phyloP scores from a whole-genome alignment of 2,329 filamentous ascomycete genomes.

The Aureobasidium zeae region DNA sequence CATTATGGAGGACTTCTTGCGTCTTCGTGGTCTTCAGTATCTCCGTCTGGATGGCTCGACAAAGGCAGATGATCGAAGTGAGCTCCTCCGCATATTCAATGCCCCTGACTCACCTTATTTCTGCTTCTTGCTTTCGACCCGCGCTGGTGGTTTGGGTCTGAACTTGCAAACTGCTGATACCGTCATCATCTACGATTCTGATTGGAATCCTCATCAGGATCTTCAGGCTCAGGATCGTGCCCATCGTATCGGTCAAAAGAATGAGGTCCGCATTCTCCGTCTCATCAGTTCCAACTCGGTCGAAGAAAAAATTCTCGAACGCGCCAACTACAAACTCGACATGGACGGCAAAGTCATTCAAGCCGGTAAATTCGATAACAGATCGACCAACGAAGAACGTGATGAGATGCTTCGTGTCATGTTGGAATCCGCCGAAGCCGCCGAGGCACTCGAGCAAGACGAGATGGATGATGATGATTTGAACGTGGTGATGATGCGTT shows the following conservation, averaged over 20 bases:
- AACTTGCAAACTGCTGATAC: constrained; percentile 97
- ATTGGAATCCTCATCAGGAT: constrained; percentile 99
- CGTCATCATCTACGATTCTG: constrained; percentile 98
- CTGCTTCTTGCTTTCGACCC: constrained; percentile 96
- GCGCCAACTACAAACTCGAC: constrained; percentile 94
- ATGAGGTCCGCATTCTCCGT: constrained; percentile 92
- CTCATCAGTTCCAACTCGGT: constrained; percentile 95
- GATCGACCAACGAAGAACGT: constrained; percentile 95
- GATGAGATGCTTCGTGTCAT: constrained; percentile 93
- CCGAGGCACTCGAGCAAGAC: constrained; percentile 70
- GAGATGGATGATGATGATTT: constrained; percentile 99
- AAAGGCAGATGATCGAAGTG: constrained; percentile 93
- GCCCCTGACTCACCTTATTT: constrained; percentile 85
- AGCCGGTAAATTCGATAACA: constrained; percentile 98
- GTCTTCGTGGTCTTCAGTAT: constrained; percentile 73
- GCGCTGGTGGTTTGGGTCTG: constrained; percentile 92
- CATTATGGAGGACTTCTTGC: constrained; percentile 98
- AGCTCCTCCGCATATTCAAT: constrained; percentile 83
- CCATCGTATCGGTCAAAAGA: constrained; percentile 99
- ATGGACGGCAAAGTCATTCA: constrained; percentile 99
- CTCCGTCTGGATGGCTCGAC: constrained; percentile 92
- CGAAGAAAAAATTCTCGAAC: constrained; percentile 96
- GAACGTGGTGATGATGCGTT: constrained; percentile 87
- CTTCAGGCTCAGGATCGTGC: constrained; percentile 98
- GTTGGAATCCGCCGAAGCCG: constrained; percentile 66